phyloP scores from a whole-genome alignment of 2,329 filamentous ascomycete genomes.

The Sclerotinia trifoliorum region DNA sequence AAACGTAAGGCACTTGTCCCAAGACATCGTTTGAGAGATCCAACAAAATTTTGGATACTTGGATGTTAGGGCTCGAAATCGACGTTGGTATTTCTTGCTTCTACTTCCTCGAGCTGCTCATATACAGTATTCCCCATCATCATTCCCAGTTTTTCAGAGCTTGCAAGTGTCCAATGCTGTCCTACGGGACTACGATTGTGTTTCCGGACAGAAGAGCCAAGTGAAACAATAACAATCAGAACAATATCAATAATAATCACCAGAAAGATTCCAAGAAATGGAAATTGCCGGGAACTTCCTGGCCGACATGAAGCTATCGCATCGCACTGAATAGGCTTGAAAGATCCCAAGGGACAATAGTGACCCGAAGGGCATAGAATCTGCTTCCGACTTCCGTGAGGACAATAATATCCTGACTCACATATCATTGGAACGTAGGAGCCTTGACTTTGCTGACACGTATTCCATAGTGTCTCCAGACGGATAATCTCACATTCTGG shows the following conservation, averaged over 20 bases:
- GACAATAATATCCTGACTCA: neutral
- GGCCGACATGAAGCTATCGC: neutral
- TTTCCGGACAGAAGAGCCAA: neutral
- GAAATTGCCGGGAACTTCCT: neutral
- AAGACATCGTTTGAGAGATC: constrained; percentile 6
- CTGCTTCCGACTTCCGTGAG: neutral
- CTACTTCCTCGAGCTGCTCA: neutral
- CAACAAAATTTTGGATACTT: neutral
- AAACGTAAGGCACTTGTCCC: neutral
- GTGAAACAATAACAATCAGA: neutral
- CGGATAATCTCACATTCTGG: neutral
- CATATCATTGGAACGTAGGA: neutral
- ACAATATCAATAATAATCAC: neutral
- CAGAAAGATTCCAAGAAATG: neutral
- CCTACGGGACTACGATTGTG: neutral
- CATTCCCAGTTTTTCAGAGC: neutral
- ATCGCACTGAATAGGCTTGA: neutral
- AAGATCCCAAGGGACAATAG: neutral
- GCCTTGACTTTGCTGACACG: neutral
- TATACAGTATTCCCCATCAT: neutral
- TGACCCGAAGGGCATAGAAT: neutral
- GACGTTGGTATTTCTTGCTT: neutral
- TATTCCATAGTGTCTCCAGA: neutral
- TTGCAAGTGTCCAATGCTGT: neutral
- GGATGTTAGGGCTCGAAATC: neutral